phyloP scores from a whole-genome alignment of 176 grass and related monocot genomes.

The Eleusine coracana region DNA sequence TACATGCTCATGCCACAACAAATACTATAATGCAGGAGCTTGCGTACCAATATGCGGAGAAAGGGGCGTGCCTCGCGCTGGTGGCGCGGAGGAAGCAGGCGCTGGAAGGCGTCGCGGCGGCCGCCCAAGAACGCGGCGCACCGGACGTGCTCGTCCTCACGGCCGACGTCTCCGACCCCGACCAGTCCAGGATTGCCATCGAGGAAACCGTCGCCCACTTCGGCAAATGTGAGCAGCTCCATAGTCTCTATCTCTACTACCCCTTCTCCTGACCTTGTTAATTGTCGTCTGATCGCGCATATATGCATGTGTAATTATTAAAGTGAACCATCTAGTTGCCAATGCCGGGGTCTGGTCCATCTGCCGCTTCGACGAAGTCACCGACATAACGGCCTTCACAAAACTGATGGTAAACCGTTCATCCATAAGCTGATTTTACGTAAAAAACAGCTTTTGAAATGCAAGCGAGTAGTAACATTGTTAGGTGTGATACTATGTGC shows the following conservation, averaged over 20 bases:
- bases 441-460: neutral
- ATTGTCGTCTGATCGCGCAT: too few relatives aligned
- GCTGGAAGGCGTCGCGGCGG: slow-evolving; percentile 44
- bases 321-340: slow-evolving; percentile 74
- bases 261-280: too few relatives aligned
- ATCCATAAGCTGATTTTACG: neutral
- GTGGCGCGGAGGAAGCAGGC: slow-evolving; percentile 65
- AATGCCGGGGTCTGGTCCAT: slow-evolving; percentile 61
- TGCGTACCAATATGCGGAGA: slow-evolving; percentile 65
- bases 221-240: slow-evolving; percentile 47
- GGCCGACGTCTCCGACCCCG: slow-evolving; percentile 54
- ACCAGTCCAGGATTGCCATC: slow-evolving; percentile 46
- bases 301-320: too few relatives aligned
- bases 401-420: slow-evolving; percentile 50
- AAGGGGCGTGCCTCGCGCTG: slow-evolving; percentile 56
- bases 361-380: slow-evolving; percentile 61
- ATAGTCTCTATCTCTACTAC: neutral
- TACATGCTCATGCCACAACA: too few relatives aligned
- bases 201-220: slow-evolving; percentile 61
- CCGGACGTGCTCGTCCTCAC: slow-evolving; percentile 56
- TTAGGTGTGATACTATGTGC: neutral
- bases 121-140: slow-evolving; percentile 46
- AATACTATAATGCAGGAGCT: slow-evolving; percentile 42
- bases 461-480: neutral
- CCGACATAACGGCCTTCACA: slow-evolving; percentile 62